These are phyloP conservation scores for Tuber aestivum DNA, from an alignment of 495 filamentous ascomycete species.

Conservation along the genomic window DNA sequence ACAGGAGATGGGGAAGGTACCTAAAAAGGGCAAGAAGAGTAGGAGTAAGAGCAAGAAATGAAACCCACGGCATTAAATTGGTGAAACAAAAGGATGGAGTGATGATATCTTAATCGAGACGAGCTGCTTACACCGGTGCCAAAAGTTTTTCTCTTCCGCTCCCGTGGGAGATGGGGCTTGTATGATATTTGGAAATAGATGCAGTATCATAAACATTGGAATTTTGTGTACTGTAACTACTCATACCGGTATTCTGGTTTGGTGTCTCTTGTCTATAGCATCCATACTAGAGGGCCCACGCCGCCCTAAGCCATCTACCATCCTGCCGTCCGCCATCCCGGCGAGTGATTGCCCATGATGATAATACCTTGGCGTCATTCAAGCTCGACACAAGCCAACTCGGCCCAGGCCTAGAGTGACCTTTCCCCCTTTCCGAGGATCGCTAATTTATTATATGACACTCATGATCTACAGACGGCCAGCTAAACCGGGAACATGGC, in stretches of 20 bases:
- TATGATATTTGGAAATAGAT: not conserved
- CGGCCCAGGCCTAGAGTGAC: not conserved
- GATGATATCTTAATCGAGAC: not conserved
- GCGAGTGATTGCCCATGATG: not conserved
- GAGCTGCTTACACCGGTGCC: not conserved
- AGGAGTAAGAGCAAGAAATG: slow-evolving; percentile 50
- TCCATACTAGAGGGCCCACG: not conserved
- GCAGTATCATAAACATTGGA: not conserved
- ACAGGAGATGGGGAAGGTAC: slow-evolving; percentile 53
- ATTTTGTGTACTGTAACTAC: not conserved
- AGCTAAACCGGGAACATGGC: not conserved
- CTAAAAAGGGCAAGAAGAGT: slow-evolving; percentile 53
- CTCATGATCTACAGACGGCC: not conserved
- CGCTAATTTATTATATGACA: not conserved
- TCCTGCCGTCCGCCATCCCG: not conserved
- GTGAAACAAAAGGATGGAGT: not conserved
- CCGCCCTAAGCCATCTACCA: not conserved
- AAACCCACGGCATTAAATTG: not conserved
- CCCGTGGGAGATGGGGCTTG: not conserved
- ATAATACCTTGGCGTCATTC: not conserved
- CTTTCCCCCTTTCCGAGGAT: not conserved
- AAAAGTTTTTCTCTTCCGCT: not conserved
- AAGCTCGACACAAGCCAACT: not conserved
- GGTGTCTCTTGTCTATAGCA: not conserved
- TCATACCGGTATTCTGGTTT: not conserved